Conservation (phyloP, 2,329 filamentous ascomycete genomes). For the Hypoxylon sp. region DNA sequence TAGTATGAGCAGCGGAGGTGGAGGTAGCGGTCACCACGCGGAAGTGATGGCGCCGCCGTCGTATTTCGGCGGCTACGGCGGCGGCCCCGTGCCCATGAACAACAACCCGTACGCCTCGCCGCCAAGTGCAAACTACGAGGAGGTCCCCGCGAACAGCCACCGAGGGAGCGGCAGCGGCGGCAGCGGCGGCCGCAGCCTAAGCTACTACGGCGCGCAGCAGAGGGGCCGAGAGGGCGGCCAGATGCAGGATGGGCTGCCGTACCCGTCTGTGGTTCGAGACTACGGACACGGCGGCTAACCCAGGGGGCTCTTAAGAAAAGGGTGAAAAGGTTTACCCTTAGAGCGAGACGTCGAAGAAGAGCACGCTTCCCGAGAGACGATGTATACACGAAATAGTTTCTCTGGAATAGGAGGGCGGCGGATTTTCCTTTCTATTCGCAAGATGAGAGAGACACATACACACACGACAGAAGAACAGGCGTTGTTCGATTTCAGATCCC, state of each 20-base stretch:
- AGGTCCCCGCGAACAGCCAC: not conserved
- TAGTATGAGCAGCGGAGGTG: not conserved
- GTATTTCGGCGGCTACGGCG: constrained; percentile 24
- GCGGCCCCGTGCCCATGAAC: not conserved
- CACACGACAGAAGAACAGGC: constrained; percentile 9
- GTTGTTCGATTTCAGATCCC: not conserved
- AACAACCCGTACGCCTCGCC: constrained; percentile 7
- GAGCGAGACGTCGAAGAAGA: not conserved
- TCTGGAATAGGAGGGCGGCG: not conserved
- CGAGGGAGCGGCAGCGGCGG: not conserved
- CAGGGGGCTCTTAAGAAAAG: not conserved
- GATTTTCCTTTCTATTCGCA: not conserved
- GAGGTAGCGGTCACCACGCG: not conserved
- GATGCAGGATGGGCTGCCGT: not conserved
- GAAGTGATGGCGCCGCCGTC: constrained; percentile 17
- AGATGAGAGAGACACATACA: not conserved
- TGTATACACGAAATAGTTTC: not conserved
- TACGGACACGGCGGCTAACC: not conserved
- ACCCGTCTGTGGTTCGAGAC: not conserved
- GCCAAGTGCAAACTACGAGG: constrained; percentile 2
- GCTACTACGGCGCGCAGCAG: constrained; percentile 9
- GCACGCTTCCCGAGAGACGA: not conserved
- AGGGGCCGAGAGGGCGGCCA: not conserved
- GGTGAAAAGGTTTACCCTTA: not conserved
- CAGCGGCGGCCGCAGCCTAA: not conserved